A percentile compares a stretch with the other conserved stretches of the same genome.
Conservation (phyloP, 2,329 filamentous ascomycete genomes). For the Aspergillus intermedius region DNA sequence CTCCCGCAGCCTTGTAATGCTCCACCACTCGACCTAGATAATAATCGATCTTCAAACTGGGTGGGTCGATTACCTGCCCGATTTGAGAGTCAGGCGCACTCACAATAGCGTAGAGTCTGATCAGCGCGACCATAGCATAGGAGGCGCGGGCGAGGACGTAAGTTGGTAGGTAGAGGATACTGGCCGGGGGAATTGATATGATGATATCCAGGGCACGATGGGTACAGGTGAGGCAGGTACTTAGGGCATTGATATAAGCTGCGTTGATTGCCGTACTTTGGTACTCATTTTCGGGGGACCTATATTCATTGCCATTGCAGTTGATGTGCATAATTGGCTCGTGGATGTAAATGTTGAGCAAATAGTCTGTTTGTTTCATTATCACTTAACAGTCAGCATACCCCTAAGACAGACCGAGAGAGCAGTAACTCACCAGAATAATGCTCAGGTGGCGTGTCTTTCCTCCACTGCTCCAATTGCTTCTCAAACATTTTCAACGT, state of each 20-base stretch:
- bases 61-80: conserved; percentile 61
- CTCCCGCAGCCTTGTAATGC: conserved; percentile 59
- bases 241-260: conserved; percentile 61
- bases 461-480: conserved; percentile 56
- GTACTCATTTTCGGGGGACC: conserved; percentile 15
- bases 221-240: conserved; percentile 59
- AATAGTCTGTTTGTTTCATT: conserved; percentile 57
- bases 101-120: conserved; percentile 67
- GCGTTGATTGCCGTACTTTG: conserved; percentile 39
- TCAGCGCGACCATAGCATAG: conserved; percentile 64
- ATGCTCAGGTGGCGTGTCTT: conserved; percentile 47
- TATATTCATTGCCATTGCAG: conserved; percentile 43
- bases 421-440: conserved; percentile 47
- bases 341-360: conserved; percentile 66
- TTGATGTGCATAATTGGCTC: conserved; percentile 66
- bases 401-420: background rate
- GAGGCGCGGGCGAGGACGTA: conserved; percentile 66
- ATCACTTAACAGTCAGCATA: conserved; percentile 42
- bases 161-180: conserved; percentile 60
- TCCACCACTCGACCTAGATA: conserved; percentile 66
- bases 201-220: conserved; percentile 63
- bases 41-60: conserved; percentile 58
- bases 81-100: conserved; percentile 59
- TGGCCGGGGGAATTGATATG: conserved; percentile 52
- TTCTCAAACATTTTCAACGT: conserved; percentile 59